Evolutionary conservation across 176 grass and related monocot species (phyloP), one percentile per base, ranked within the genome.

Genomic region (Musa troglodytarum): DNA sequence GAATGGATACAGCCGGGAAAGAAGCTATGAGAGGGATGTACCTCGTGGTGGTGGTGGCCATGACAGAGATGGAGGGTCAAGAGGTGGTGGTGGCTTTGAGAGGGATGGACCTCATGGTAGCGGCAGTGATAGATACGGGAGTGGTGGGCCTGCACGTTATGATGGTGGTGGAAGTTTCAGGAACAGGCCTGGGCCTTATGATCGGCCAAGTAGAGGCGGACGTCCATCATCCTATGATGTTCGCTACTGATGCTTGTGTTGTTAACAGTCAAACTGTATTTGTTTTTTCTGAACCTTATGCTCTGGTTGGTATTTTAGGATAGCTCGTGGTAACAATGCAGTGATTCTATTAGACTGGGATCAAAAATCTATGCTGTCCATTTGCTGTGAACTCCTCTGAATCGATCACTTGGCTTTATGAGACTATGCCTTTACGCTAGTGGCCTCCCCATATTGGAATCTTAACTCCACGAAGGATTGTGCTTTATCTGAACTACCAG

Each of bases 1-100:
- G 57, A 86, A 87, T 77, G 90, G 79, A 54, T 97, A 90, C 81
- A 58, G 74, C 69, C 94, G 89, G 76, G 96, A 92, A 79, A 95
- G 86, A 85, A 89, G 84, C 21, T 92, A 95, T 52, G 96, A 99
- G 58, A 94, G 90, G 51, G 86, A 88, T 82, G 78, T 69, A 17
- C 74, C 86, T 22, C 90, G 83, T 51, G 71, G 77, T 2, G 80
- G 74, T 0, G 68, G 80, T 61, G 76, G 79, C 59, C 85, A 87
- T 80, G 88, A 90, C 55, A 87, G 88, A 82, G 85, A 90, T 77
- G 88, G 75, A 14, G 76, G 84, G 23, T 83, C 83, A 16, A 81
- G 83, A 3, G 80, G 80, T 11, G 82, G 43, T 0, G 11, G 76
- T 57, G 83, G 82, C 72, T 92, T 85, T 22, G 75, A 79, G 0